These are phyloP conservation scores for Tardiomyces digboiensis DNA, from an alignment of 1,139 yeast genomes.

Conservation along the genomic window DNA sequence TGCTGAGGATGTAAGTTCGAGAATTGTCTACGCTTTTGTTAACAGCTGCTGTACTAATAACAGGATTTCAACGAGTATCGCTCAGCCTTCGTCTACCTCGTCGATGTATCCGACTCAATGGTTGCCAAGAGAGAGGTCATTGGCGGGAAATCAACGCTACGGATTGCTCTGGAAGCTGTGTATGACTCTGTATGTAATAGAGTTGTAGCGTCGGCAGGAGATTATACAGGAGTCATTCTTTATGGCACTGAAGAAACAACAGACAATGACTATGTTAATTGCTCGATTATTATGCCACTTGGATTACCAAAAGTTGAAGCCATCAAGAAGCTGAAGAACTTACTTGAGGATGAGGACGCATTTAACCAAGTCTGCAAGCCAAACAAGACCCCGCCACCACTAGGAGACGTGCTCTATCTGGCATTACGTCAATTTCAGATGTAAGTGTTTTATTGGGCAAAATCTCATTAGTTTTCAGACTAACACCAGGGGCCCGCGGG, in stretches of 20 bases:
- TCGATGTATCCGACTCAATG: slow-evolving; percentile 28
- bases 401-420: slow-evolving; percentile 19
- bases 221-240: slow-evolving; percentile 25
- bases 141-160: slow-evolving; percentile 8
- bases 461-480: too few relatives aligned
- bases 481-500: too few relatives aligned
- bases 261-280: slow-evolving; percentile 12
- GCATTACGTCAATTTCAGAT: slow-evolving; percentile 19
- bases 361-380: slow-evolving; percentile 8
- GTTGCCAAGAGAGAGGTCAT: slow-evolving; percentile 9
- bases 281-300: slow-evolving; percentile 18
- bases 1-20: background rate
- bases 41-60: background rate
- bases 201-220: slow-evolving; percentile 19
- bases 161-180: slow-evolving; percentile 22
- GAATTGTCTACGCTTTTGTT: background rate
- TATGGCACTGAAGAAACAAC: slow-evolving; percentile 19
- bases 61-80: background rate
- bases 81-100: slow-evolving; percentile 22
- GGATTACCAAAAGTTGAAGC: slow-evolving; percentile 23
- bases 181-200: slow-evolving; percentile 22
- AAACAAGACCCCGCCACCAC: slow-evolving; percentile 5
- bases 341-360: slow-evolving; percentile 15
- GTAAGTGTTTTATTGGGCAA: too few relatives aligned
- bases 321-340: slow-evolving; percentile 16